Percentiles rank a stretch among this genome's conserved stretches.
Evolutionary conservation across 2,329 filamentous ascomycete species (phyloP).

Genomic region (Colletotrichum paranaense): DNA sequence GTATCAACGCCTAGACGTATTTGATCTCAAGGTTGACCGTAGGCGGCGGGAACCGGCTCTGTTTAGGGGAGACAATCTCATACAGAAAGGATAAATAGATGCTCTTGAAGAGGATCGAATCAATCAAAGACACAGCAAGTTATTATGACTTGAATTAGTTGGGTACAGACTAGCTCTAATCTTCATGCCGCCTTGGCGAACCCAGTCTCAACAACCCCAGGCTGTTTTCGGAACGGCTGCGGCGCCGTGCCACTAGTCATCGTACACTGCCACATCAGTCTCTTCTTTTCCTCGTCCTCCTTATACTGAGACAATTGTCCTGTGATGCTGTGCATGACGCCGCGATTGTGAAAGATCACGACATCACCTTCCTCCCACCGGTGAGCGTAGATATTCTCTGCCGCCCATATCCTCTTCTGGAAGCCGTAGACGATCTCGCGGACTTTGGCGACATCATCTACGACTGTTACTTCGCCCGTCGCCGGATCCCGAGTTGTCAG

Average conservation of each 20-base stretch:
- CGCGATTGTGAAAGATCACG: slow-evolving; percentile 25
- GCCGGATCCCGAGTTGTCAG: neutral
- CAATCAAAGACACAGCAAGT: too few relatives aligned
- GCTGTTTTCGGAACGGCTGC: neutral
- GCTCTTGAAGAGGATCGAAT: too few relatives aligned
- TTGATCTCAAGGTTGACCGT: too few relatives aligned
- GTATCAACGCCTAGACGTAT: too few relatives aligned
- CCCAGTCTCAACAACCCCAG: neutral
- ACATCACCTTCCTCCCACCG: slow-evolving; percentile 43
- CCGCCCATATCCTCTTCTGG: slow-evolving; percentile 40
- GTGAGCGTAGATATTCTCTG: slow-evolving; percentile 46
- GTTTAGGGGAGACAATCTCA: too few relatives aligned
- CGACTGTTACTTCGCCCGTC: neutral
- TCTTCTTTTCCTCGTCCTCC: slow-evolving; percentile 36
- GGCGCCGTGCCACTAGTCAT: slow-evolving; percentile 34
- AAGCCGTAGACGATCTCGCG: slow-evolving; percentile 40
- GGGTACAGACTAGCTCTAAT: too few relatives aligned
- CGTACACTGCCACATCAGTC: slow-evolving; percentile 46
- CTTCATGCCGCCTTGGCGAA: neutral
- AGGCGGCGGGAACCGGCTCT: too few relatives aligned
- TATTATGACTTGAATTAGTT: too few relatives aligned
- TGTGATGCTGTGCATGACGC: neutral
- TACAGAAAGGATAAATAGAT: too few relatives aligned
- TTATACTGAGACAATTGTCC: slow-evolving; percentile 38
- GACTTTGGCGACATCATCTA: neutral